These are phyloP conservation scores for Tricholoma sp. DNA, from an alignment of 768 basidiomycete genomes.

Conservation along the genomic window DNA sequence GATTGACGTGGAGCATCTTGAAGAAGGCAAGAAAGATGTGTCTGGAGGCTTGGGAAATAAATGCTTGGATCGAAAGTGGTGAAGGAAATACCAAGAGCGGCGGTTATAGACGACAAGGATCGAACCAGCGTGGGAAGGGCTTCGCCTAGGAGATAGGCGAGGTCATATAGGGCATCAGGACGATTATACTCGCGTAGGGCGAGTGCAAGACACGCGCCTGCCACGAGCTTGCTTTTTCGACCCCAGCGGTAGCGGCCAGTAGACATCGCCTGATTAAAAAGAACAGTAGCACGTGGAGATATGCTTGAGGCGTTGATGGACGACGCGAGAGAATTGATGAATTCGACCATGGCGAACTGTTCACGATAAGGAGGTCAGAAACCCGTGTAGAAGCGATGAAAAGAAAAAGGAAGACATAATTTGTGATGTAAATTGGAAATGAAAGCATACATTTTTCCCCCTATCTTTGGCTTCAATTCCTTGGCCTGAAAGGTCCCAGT, in stretches of 20 bases:
- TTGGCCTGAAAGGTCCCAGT: constrained; percentile 62
- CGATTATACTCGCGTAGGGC: constrained; percentile 67
- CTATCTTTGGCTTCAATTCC: constrained; percentile 59
- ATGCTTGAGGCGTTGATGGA: constrained; percentile 57
- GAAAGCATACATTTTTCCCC: constrained; percentile 52
- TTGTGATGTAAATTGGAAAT: constrained; percentile 6
- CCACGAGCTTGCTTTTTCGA: constrained; percentile 59
- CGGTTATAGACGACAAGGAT: constrained; percentile 46
- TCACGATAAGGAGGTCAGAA: constrained; percentile 7
- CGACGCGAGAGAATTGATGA: constrained; percentile 55
- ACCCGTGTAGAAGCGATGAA: constrained; percentile 14
- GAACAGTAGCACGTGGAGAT: constrained; percentile 56
- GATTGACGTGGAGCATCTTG: constrained; percentile 2
- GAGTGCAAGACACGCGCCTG: constrained; percentile 64
- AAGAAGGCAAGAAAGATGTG: constrained; percentile 42
- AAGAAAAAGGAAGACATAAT: constrained; percentile 10
- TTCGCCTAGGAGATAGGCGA: constrained; percentile 62
- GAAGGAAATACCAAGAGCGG: constrained; percentile 50
- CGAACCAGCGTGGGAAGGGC: constrained; percentile 47
- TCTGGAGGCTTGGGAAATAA: constrained; percentile 52
- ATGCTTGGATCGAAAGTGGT: constrained; percentile 51
- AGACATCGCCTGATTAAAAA: constrained; percentile 67
- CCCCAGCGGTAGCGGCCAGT: constrained; percentile 67
- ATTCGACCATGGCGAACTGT: constrained; percentile 59
- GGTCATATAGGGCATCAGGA: constrained; percentile 61